Evolutionary conservation across 306 rosid genomes (phyloP).

Genomic region (Rubus parviflorus): DNA sequence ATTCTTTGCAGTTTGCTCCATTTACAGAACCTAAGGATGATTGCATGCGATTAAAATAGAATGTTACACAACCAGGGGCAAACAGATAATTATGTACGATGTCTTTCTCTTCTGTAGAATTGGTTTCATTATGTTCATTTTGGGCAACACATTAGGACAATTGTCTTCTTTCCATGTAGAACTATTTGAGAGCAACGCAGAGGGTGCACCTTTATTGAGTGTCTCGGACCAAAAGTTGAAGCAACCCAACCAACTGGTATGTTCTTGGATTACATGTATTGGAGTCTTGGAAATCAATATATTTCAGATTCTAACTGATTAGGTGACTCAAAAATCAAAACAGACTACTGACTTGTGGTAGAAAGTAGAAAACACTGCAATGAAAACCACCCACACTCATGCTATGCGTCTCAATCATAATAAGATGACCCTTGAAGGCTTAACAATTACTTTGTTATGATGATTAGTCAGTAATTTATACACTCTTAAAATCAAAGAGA

Average conservation of each 20-base stretch:
- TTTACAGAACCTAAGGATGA: conserved; percentile 72
- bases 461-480: conserved; percentile 1
- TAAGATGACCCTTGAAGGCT: neutral
- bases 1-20: conserved; percentile 81
- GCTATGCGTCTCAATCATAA: neutral
- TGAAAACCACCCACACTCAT: neutral
- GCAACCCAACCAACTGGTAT: neutral
- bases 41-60: neutral
- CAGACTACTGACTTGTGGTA: neutral
- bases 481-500: neutral
- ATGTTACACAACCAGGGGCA: neutral
- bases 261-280: neutral
- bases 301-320: neutral
- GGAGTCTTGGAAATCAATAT: neutral
- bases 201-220: neutral
- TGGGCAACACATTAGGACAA: neutral
- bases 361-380: neutral
- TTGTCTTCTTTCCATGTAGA: neutral
- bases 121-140: neutral
- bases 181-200: neutral
- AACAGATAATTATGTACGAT: neutral
- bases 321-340: neutral
- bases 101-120: neutral
- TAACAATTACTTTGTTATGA: neutral
- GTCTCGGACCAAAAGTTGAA: conserved; percentile 4